These are phyloP conservation scores for Leccinum solheimii DNA, from an alignment of 1,284 basidiomycete genomes.

Conservation along the genomic window DNA sequence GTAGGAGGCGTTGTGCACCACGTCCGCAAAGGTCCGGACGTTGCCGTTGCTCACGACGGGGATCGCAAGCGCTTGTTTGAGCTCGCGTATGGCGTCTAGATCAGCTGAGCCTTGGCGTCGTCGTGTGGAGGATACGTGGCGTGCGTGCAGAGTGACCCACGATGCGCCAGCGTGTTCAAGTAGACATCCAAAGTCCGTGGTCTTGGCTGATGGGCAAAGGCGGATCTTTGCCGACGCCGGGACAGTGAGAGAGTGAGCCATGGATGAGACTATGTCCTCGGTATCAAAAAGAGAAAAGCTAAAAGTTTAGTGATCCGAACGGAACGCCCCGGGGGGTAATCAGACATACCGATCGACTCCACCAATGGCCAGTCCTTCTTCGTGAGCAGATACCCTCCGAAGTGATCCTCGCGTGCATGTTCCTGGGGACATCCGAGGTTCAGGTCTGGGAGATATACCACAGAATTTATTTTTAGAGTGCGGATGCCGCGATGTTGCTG, in stretches of 20 bases:
- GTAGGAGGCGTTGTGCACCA: slow-evolving; percentile 49
- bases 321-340: not conserved
- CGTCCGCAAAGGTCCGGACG: slow-evolving; percentile 58
- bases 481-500: slow-evolving; percentile 21
- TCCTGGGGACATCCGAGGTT: slow-evolving; percentile 74
- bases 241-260: slow-evolving; percentile 57
- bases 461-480: not conserved
- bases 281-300: not conserved
- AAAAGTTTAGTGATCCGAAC: not conserved
- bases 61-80: slow-evolving; percentile 51
- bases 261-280: slow-evolving; percentile 46
- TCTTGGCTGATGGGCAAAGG: slow-evolving; percentile 50
- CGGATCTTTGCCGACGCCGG: slow-evolving; percentile 68
- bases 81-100: slow-evolving; percentile 53
- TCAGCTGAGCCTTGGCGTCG: slow-evolving; percentile 70
- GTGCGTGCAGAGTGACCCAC: slow-evolving; percentile 70
- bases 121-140: slow-evolving; percentile 64
- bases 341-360: slow-evolving; percentile 52
- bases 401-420: slow-evolving; percentile 63
- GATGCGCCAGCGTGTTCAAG: slow-evolving; percentile 63
- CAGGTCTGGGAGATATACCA: slow-evolving; percentile 41
- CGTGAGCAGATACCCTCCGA: slow-evolving; percentile 70
- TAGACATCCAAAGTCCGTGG: slow-evolving; percentile 53
- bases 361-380: slow-evolving; percentile 72
- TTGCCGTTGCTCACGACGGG: slow-evolving; percentile 78